Evolutionary conservation across 2,329 filamentous ascomycete species (phyloP).

Genomic region (Alternaria hordeiaustralica): DNA sequence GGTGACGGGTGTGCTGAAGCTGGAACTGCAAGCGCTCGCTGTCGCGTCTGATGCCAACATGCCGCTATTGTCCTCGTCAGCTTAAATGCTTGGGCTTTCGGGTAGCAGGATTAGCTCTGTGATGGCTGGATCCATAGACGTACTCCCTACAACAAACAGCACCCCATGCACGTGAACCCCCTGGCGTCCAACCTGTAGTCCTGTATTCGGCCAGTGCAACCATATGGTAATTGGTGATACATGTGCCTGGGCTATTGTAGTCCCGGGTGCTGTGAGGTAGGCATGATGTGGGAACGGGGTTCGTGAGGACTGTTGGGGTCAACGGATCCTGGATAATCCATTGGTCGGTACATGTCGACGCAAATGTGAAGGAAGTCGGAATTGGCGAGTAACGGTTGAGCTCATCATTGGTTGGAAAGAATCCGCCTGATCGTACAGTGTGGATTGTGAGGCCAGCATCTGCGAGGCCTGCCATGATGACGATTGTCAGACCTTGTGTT

Average conservation of each 20-base stretch:
- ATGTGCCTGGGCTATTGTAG: background rate
- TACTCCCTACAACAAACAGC: background rate
- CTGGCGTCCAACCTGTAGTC: background rate
- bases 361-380: background rate
- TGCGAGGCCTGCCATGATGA: background rate
- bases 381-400: background rate
- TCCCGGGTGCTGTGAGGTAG: background rate
- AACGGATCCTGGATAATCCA: background rate
- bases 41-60: background rate
- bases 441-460: background rate
- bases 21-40: background rate
- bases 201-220: background rate
- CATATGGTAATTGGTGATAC: background rate
- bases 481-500: background rate
- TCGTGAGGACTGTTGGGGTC: background rate
- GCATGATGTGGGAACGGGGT: background rate
- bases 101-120: background rate
- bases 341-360: background rate
- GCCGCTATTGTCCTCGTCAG: background rate
- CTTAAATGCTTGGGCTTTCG: background rate
- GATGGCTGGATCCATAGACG: background rate
- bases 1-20: background rate
- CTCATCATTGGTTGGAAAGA: background rate
- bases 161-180: background rate
- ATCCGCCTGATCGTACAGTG: background rate